Conservation (phyloP, 73 alveolate species). For the Paramecium bursaria region DNA sequence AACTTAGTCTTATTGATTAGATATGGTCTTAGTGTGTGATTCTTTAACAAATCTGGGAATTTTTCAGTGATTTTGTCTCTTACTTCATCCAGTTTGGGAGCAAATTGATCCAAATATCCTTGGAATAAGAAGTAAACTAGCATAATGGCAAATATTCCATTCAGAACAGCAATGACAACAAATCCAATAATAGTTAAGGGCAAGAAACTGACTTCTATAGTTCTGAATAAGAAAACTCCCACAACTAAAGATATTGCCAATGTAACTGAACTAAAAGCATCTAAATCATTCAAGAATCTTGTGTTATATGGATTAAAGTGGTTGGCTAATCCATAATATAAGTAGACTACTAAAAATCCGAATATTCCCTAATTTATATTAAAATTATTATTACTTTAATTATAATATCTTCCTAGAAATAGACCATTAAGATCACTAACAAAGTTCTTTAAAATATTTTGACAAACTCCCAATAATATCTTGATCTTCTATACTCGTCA, state of each 20-base stretch:
- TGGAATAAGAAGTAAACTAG: not conserved
- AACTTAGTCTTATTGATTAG: conserved; percentile 12
- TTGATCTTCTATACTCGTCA: conserved; percentile 26
- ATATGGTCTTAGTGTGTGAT: conserved; percentile 4
- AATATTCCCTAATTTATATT: conserved; percentile 2
- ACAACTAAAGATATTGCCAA: conserved; percentile 29
- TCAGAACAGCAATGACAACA: conserved; percentile 27
- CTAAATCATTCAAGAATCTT: not conserved
- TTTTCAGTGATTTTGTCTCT: conserved; percentile 27
- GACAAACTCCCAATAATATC: conserved; percentile 53
- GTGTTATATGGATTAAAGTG: conserved; percentile 24
- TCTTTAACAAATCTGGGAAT: conserved; percentile 1
- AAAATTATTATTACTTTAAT: conserved; percentile 7
- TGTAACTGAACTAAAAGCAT: conserved; percentile 1
- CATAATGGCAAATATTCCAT: conserved; percentile 1
- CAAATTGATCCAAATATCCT: conserved; percentile 7
- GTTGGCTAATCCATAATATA: conserved; percentile 23
- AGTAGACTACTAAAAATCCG: conserved; percentile 8
- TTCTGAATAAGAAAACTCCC: conserved; percentile 46
- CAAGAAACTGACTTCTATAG: conserved; percentile 5
- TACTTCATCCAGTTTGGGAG: conserved; percentile 2
- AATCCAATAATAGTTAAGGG: conserved; percentile 27
- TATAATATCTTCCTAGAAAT: conserved; percentile 29
- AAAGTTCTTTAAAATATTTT: conserved; percentile 38
- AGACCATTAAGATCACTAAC: not conserved